phyloP scores from a whole-genome alignment of 2,329 filamentous ascomycete species.

The Stromatinia cepivora region DNA sequence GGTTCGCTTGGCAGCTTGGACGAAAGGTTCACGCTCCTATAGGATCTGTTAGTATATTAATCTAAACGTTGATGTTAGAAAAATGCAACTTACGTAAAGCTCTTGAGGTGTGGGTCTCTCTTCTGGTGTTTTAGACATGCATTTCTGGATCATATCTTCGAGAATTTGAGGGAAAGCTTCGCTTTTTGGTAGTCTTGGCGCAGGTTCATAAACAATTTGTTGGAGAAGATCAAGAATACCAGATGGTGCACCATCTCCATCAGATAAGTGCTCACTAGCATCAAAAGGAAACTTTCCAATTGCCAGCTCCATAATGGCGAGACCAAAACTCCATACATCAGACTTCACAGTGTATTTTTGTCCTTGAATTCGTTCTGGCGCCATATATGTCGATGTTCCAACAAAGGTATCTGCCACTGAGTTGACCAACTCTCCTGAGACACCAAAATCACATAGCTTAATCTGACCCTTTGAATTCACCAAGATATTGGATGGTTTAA shows the following conservation, averaged over 20 bases:
- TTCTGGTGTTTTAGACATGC: slow-evolving; percentile 84
- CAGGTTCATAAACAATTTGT: slow-evolving; percentile 95
- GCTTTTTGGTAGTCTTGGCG: slow-evolving; percentile 90
- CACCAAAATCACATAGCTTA: slow-evolving; percentile 97
- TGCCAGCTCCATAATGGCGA: slow-evolving; percentile 94
- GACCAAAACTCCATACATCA: slow-evolving; percentile 94
- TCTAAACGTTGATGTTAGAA: neutral
- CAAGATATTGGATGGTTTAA: slow-evolving; percentile 96
- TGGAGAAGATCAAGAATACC: slow-evolving; percentile 95
- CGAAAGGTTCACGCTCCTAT: slow-evolving; percentile 88
- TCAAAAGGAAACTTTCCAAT: slow-evolving; percentile 97
- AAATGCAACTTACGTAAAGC: slow-evolving; percentile 70
- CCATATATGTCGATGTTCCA: slow-evolving; percentile 99
- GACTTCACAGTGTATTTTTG: slow-evolving; percentile 97
- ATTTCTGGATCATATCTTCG: slow-evolving; percentile 97
- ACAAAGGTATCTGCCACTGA: slow-evolving; percentile 98
- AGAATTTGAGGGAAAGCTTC: slow-evolving; percentile 94
- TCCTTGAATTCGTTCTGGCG: slow-evolving; percentile 94
- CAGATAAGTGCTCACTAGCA: slow-evolving; percentile 66
- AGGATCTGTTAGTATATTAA: slow-evolving; percentile 24
- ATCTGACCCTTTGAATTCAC: slow-evolving; percentile 93
- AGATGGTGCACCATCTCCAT: slow-evolving; percentile 80
- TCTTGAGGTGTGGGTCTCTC: slow-evolving; percentile 89
- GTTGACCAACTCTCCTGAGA: slow-evolving; percentile 97
- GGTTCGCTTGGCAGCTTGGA: slow-evolving; percentile 94